Percentiles rank a stretch among this genome's conserved stretches.
Evolutionary conservation across 331 rosid genomes (phyloP).

Genomic region (Stylosanthes scabra): DNA sequence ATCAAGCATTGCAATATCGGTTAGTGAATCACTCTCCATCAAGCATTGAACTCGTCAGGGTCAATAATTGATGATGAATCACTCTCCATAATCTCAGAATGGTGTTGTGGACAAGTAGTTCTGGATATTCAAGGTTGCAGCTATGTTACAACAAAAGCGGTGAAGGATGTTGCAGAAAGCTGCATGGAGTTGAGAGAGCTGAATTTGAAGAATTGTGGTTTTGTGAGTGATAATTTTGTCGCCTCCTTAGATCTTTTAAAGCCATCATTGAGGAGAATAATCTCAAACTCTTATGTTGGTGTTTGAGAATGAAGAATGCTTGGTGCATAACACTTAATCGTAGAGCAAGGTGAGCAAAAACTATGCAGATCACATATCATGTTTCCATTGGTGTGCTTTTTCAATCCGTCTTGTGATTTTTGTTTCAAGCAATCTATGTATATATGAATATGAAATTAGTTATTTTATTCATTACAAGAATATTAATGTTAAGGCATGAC

Average conservation of each 20-base stretch:
- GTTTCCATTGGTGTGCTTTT: no score
- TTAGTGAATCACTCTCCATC: slow-evolving; percentile 35
- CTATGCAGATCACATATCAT: not conserved
- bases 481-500: no score
- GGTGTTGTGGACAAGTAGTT: slow-evolving; percentile 46
- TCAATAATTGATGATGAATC: slow-evolving; percentile 51
- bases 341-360: not conserved
- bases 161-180: slow-evolving; percentile 51
- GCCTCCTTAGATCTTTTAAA: slow-evolving; percentile 50
- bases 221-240: slow-evolving; percentile 45
- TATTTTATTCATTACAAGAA: not conserved
- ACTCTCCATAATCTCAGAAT: slow-evolving; percentile 55
- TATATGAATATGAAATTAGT: not conserved
- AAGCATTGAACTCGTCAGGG: slow-evolving; percentile 43
- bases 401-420: no score
- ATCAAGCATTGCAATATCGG: no score
- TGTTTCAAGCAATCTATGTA: no score
- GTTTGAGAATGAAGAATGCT: not conserved
- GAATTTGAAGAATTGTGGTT: slow-evolving; percentile 49
- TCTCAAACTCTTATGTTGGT: slow-evolving; percentile 39
- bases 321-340: not conserved
- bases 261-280: slow-evolving; percentile 56
- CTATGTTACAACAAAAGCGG: slow-evolving; percentile 57
- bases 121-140: slow-evolving; percentile 54
- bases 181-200: slow-evolving; percentile 65